phyloP scores from a whole-genome alignment of 495 filamentous ascomycete genomes.

The Neurospora africana region DNA sequence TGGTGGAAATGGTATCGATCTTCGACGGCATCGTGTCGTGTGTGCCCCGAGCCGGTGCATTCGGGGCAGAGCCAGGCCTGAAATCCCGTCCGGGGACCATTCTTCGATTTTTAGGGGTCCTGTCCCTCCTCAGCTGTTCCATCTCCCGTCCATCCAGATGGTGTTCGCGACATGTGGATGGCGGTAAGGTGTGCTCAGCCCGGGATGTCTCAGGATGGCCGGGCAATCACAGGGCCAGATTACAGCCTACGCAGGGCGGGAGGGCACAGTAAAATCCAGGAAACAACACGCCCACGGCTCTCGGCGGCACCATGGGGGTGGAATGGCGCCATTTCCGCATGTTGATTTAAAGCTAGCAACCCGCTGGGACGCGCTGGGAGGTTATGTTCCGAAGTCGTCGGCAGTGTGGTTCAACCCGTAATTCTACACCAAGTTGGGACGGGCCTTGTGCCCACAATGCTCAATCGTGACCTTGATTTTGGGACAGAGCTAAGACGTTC shows the following conservation, averaged over 20 bases:
- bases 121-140: background rate
- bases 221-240: background rate
- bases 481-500: conserved; percentile 8
- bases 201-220: background rate
- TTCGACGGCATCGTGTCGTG: background rate
- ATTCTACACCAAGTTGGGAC: background rate
- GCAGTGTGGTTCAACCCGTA: background rate
- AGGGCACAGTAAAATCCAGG: background rate
- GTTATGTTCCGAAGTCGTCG: background rate
- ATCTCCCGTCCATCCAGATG: background rate
- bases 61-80: background rate
- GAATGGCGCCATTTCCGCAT: conserved; percentile 10
- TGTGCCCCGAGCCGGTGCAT: background rate
- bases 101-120: background rate
- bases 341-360: background rate
- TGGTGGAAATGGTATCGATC: background rate
- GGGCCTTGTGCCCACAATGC: background rate
- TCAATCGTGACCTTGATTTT: conserved; percentile 14
- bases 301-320: background rate
- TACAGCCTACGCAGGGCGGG: background rate
- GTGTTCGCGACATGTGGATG: background rate
- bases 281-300: background rate
- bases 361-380: background rate
- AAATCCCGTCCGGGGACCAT: background rate
- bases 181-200: background rate